These are phyloP conservation scores for Sisymbrium irio DNA, from an alignment of 345 rosid genomes.

Conservation along the genomic window DNA sequence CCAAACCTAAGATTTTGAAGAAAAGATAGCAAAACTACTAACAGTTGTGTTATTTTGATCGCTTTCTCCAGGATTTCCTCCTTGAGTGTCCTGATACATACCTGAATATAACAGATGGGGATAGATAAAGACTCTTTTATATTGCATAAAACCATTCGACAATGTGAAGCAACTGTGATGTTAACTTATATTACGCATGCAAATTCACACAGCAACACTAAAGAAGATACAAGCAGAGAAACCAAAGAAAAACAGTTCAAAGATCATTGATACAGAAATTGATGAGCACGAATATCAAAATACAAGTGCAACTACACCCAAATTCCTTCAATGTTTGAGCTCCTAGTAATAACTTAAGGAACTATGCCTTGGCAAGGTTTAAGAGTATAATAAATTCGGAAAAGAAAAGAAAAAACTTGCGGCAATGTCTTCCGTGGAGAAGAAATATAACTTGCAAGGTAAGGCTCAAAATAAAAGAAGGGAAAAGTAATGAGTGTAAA, in stretches of 20 bases:
- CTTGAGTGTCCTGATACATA: slow-evolving; percentile 64
- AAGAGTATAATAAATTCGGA: not conserved
- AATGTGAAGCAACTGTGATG: slow-evolving; percentile 26
- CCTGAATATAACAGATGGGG: slow-evolving; percentile 52
- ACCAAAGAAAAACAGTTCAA: not conserved
- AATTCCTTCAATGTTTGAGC: not conserved
- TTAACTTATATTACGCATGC: not conserved
- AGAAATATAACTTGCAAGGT: slow-evolving; percentile 25
- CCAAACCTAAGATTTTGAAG: not conserved
- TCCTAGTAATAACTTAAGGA: not conserved
- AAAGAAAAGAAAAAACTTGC: not conserved
- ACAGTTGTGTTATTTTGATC: slow-evolving; percentile 98
- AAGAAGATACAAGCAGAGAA: not conserved
- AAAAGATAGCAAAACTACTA: slow-evolving; percentile 41
- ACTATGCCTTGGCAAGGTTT: not conserved
- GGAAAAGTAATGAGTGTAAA: slow-evolving; percentile 32
- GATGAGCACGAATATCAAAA: not conserved
- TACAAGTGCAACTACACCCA: not conserved
- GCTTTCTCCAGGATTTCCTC: slow-evolving; percentile 71
- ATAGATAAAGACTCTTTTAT: not conserved
- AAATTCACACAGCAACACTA: slow-evolving; percentile 8
- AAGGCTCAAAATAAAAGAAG: slow-evolving; percentile 6
- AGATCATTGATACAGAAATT: not conserved
- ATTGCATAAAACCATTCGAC: not conserved
- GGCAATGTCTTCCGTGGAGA: slow-evolving; percentile 1